Percentiles rank a stretch among this genome's conserved stretches.
Conservation (phyloP, 345 rosid genomes). For the Viola odorata region DNA sequence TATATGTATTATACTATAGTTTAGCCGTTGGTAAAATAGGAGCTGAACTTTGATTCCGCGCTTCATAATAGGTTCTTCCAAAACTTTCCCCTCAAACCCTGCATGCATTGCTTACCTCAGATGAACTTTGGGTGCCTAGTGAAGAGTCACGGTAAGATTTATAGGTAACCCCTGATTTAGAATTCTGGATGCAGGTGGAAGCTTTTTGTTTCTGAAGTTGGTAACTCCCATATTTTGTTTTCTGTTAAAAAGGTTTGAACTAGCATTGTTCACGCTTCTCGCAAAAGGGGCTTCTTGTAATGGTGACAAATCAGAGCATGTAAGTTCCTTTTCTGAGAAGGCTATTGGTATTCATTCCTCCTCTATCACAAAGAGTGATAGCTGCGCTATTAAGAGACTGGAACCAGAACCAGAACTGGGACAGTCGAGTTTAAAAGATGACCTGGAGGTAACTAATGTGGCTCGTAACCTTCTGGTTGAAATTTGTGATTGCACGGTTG, state of each 20-base stretch:
- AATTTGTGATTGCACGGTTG: conserved; percentile 48
- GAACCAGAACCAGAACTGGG: conserved; percentile 62
- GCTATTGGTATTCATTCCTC: conserved; percentile 38
- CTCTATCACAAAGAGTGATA: conserved; percentile 48
- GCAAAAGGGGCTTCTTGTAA: conserved; percentile 59
- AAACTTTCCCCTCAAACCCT: conserved; percentile 86
- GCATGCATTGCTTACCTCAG: conserved; percentile 89
- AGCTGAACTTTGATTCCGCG: background rate
- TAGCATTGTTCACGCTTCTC: conserved; percentile 67
- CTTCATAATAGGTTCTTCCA: conserved; percentile 66
- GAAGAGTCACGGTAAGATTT: conserved; percentile 85
- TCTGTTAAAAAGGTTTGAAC: conserved; percentile 62
- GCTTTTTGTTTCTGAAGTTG: conserved; percentile 15
- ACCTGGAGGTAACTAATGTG: conserved; percentile 26
- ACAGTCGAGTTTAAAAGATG: conserved; percentile 44
- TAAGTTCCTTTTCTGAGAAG: conserved; percentile 41
- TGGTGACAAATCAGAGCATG: conserved; percentile 53
- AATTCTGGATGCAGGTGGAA: conserved; percentile 13
- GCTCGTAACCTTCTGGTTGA: conserved; percentile 46
- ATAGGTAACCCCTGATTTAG: conserved; percentile 11
- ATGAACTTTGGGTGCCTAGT: conserved; percentile 84
- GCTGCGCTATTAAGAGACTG: conserved; percentile 38
- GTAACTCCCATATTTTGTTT: conserved; percentile 18
- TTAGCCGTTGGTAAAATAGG: background rate
- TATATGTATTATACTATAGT: background rate